Conservation (phyloP, 2,329 filamentous ascomycete genomes). For the Aurifilum marmelostoma region DNA sequence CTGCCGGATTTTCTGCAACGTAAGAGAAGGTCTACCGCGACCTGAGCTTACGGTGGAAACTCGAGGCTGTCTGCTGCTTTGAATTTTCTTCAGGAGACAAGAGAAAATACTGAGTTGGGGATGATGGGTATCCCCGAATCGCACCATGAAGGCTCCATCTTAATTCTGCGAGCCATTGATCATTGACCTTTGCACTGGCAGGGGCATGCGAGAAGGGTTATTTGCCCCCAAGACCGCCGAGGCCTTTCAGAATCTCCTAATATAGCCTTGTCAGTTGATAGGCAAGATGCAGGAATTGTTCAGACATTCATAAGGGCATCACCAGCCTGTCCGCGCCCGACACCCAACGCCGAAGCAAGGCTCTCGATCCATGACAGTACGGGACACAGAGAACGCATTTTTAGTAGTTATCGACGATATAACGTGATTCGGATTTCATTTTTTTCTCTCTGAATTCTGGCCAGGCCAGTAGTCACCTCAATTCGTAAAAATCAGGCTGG, state of each 20-base stretch:
- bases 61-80: neutral
- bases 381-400: neutral
- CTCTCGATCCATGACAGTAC: neutral
- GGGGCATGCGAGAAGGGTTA: too few species aligned
- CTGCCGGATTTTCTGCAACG: neutral
- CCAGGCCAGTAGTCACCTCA: conserved; percentile 20
- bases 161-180: neutral
- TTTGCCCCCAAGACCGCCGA: neutral
- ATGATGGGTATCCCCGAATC: neutral
- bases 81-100: neutral
- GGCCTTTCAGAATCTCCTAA: neutral
- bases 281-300: too few species aligned
- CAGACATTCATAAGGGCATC: too few species aligned
- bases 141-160: neutral
- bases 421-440: conserved; percentile 21
- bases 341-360: neutral
- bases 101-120: neutral
- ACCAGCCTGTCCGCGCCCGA: neutral
- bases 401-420: neutral
- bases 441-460: conserved; percentile 14
- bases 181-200: neutral
- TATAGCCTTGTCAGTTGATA: neutral
- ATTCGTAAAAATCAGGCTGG: conserved; percentile 26
- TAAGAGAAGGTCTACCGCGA: neutral
- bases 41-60: neutral